phyloP scores from a whole-genome alignment of 805 yeast species.

The Jamesozyma gamospora region DNA sequence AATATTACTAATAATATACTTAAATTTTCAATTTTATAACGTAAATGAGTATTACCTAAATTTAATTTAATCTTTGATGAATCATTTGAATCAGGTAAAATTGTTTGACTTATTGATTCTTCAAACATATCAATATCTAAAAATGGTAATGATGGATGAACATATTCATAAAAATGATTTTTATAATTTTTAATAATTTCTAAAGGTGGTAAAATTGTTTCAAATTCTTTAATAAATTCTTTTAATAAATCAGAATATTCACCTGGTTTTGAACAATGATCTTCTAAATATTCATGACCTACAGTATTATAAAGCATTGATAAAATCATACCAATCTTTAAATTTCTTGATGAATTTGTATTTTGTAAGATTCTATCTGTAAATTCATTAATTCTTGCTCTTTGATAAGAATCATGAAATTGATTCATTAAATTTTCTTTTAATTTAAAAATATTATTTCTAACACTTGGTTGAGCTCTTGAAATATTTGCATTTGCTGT shows the following conservation, averaged over 20 bases:
- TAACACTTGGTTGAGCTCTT: constrained; percentile 21
- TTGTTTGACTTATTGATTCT: constrained; percentile 17
- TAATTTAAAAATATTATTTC: constrained; percentile 15
- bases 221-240: constrained; percentile 16
- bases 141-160: constrained; percentile 24
- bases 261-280: constrained; percentile 16
- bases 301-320: constrained; percentile 16
- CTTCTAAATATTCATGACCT: constrained; percentile 22
- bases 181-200: constrained; percentile 19
- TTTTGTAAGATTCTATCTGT: constrained; percentile 23
- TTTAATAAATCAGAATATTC: constrained; percentile 21
- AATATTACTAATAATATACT: constrained; percentile 20
- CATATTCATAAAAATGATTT: constrained; percentile 18
- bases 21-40: constrained; percentile 23
- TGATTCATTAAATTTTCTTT: constrained; percentile 19
- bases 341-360: constrained; percentile 12
- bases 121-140: constrained; percentile 24
- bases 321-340: constrained; percentile 17
- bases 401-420: constrained; percentile 16
- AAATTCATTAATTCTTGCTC: constrained; percentile 18
- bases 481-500: constrained; percentile 20
- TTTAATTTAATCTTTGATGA: constrained; percentile 16
- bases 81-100: constrained; percentile 12
- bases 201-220: constrained; percentile 20
- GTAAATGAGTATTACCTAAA: constrained; percentile 20